Percentiles rank a stretch among this genome's conserved stretches.
These are phyloP conservation scores for Fusarium scirpi DNA, from an alignment of 2,329 filamentous ascomycete species.

Conservation along the genomic window DNA sequence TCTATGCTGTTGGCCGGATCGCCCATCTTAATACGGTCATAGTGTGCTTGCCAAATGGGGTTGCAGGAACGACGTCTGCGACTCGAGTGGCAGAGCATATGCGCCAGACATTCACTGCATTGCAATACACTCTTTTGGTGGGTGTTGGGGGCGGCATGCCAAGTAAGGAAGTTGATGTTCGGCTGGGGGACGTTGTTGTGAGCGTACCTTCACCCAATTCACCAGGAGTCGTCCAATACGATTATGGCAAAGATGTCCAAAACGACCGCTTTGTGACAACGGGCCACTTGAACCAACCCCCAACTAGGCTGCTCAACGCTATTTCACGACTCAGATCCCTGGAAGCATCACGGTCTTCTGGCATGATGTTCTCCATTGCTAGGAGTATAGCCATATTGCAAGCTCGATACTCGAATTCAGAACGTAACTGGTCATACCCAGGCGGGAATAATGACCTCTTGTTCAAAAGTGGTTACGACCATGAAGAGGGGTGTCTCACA, in stretches of 20 bases:
- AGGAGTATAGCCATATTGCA: neutral
- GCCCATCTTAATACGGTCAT: neutral
- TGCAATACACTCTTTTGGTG: neutral
- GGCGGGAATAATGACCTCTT: neutral
- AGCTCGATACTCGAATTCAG: neutral
- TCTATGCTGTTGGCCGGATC: neutral
- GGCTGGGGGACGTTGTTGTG: neutral
- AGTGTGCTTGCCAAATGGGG: neutral
- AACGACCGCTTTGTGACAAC: neutral
- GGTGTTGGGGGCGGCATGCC: conserved; percentile 3
- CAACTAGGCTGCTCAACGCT: neutral
- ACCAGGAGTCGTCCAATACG: neutral
- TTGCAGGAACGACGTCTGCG: neutral
- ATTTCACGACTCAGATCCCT: neutral
- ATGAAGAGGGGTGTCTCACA: neutral
- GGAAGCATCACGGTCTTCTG: neutral
- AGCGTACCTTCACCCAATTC: neutral
- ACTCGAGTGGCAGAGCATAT: neutral
- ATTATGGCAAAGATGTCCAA: neutral
- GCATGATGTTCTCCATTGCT: neutral
- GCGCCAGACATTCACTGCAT: neutral
- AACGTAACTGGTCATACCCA: neutral
- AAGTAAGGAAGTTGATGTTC: neutral
- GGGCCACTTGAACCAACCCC: neutral
- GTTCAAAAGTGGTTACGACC: neutral